Base-by-base conservation (phyloP, 176 grass and related monocot species). In the Musa itinerans region DNA sequence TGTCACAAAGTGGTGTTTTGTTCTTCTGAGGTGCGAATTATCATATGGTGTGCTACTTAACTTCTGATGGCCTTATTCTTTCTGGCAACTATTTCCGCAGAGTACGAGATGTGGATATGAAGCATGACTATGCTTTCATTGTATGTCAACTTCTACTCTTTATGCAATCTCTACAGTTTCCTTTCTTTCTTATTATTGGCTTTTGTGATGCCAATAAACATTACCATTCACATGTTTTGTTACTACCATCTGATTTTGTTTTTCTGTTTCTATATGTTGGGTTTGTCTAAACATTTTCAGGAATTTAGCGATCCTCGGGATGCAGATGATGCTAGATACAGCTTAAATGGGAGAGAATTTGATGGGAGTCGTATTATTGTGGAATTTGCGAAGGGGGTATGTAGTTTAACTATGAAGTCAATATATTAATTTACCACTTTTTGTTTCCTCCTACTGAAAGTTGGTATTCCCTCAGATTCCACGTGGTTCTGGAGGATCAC, bases 51-150 rank as follows among this genome's bases (percentile, higher is more conserved):
- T 66, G 74, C 66, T 92, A 76, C 27, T 82, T 56, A 77, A 76
- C 52, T 76, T 69, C 61, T 86, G 83, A 86, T 81, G 78, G 74
- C 79, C 90, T 98, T 86, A 93, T 75, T 92, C 65, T 92, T 91
- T 93, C 63, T 92, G 88, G 83, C 80, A 89, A 92, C 81, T 84
- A 76, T 93, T 99, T 87, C 75, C 83, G 91, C 95, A 99, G 95
- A 99, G 85, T 99, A 71, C 95, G 95, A 62, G 90, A 99, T 76
- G 95, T 99, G 91, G 95, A 99, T 76, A 75, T 99, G 95, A 99
- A 99, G 95, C 95, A 89, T 20, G 95, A 99, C 83, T 99, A 91
- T 75, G 95, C 95, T 20, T 99, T 99, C 80, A 87, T 99, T 83
- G 95, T 99, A 99, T 48, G 93, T 88, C 62, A 43, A 43, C 34